Conservation (phyloP, 176 grass and related monocot species). For the Oryza brachyantha region DNA sequence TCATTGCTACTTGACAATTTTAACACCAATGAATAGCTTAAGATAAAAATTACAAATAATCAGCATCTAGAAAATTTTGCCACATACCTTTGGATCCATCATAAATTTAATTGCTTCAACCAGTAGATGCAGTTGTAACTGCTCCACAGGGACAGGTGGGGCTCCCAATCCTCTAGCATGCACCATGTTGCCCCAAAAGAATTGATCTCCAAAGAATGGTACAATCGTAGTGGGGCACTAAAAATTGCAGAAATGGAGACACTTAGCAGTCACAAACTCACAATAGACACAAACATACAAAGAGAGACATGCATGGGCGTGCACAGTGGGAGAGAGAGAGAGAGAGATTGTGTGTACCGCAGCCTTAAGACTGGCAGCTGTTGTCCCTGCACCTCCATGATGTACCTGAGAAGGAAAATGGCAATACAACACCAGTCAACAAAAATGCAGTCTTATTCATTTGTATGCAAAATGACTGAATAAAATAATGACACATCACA, state of each 20-base stretch:
- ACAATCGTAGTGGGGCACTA: conserved; percentile 73
- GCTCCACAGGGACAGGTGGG: conserved; percentile 61
- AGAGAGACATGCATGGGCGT: background rate
- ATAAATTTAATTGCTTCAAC: conserved; percentile 73
- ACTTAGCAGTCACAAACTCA: background rate
- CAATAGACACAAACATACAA: background rate
- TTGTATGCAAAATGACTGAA: background rate
- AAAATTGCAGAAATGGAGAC: conserved; percentile 19
- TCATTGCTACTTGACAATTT: background rate
- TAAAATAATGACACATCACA: background rate
- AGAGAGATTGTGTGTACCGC: conserved; percentile 45
- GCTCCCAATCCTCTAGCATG: conserved; percentile 68
- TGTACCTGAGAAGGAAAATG: conserved; percentile 47
- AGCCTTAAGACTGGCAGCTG: conserved; percentile 68
- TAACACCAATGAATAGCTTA: background rate
- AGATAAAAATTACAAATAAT: background rate
- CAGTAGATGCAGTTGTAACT: conserved; percentile 49
- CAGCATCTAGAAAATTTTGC: background rate
- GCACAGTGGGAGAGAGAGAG: background rate
- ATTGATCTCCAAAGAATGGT: conserved; percentile 81
- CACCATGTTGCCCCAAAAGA: conserved; percentile 71
- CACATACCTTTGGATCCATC: conserved; percentile 63
- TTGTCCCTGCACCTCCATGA: conserved; percentile 79
- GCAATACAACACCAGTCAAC: background rate
- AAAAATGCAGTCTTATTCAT: background rate